Base-by-base conservation (phyloP, 1,284 basidiomycete species). In the Sparassis latifolia region DNA sequence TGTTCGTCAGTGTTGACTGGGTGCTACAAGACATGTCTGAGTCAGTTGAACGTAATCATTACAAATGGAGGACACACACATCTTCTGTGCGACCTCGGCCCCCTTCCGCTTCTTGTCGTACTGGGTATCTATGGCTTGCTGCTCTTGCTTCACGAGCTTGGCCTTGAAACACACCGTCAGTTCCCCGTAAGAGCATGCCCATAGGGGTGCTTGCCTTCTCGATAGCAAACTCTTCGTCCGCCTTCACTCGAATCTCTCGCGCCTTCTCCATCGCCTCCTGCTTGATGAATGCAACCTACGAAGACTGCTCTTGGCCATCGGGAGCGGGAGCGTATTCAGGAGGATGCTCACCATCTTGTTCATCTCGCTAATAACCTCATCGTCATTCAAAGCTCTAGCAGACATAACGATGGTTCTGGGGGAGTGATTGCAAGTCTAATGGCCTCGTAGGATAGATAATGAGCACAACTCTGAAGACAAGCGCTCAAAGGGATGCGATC, bases 261-360 rank as follows among this genome's bases (percentile, higher is more conserved):
- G 92, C 93, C 71, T 97, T 97, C 74, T 97, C 95, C 58, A 90
- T 72, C 2, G 94, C 94, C 70, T 97, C 94, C 69, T 97, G 94
- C 70, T 90, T 93, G 78, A 97, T 97, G 77, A 96, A 97, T 52
- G 91, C 86, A 47, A 96, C 91, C 92, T 95, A 32, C 47, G 41
- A 50, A 38, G 40, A 47, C 39, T 12, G 10, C 49, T 32, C 28
- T 29, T 20, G 40, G 46, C 20, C 42, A 29, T n/a, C 42, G 7
- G 20, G 20, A 42, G 40, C 27, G 40, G 27, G 20, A 27, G 35
- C 35, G 35, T 12, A 7, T 10, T 28, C 28, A 27, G 9, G 32
- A 37, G 28, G 41, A 45, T 7, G 45, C 77, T 51, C 47, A 93
- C 95, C 95, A 98, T 97, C 85, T 98, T 98, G 78, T 94, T 97